A percentile compares a stretch with the other conserved stretches of the same genome.
phyloP scores from a whole-genome alignment of 2,329 filamentous ascomycete species.

The Sordariomycetes sp. region DNA sequence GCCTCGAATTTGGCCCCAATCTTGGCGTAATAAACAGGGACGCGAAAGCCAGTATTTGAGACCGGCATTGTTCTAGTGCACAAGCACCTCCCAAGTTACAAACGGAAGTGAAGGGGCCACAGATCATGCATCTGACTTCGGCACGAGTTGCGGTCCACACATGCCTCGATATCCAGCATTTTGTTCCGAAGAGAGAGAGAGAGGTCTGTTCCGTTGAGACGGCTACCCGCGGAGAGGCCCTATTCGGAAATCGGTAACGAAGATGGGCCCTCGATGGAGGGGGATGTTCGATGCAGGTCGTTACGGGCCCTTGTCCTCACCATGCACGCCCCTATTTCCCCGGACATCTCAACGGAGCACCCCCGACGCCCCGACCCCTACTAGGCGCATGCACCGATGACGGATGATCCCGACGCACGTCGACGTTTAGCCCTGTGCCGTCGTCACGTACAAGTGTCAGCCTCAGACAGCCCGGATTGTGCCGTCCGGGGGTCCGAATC shows the following conservation, averaged over 20 bases:
- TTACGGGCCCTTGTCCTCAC: neutral
- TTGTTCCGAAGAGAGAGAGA: neutral
- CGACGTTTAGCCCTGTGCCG: constrained; percentile 2
- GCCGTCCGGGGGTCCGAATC: neutral
- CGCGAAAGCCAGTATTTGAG: neutral
- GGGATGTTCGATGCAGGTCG: neutral
- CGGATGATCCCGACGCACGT: neutral
- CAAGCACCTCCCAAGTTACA: neutral
- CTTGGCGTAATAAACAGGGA: neutral
- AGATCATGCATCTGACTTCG: neutral
- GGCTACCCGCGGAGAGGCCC: too few relatives aligned
- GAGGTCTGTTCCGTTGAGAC: neutral
- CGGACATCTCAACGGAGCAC: neutral
- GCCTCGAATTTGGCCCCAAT: neutral
- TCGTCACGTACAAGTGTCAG: constrained; percentile 1
- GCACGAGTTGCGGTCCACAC: neutral
- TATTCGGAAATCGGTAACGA: neutral
- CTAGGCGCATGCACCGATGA: neutral
- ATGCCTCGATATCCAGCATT: neutral
- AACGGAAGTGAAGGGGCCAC: neutral
- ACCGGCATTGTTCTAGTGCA: neutral
- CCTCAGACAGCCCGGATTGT: neutral
- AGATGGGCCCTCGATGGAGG: neutral
- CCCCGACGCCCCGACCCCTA: neutral
- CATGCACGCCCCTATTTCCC: neutral